phyloP scores from a whole-genome alignment of 768 basidiomycete species.

The Chalciporus sphaerocephalus region DNA sequence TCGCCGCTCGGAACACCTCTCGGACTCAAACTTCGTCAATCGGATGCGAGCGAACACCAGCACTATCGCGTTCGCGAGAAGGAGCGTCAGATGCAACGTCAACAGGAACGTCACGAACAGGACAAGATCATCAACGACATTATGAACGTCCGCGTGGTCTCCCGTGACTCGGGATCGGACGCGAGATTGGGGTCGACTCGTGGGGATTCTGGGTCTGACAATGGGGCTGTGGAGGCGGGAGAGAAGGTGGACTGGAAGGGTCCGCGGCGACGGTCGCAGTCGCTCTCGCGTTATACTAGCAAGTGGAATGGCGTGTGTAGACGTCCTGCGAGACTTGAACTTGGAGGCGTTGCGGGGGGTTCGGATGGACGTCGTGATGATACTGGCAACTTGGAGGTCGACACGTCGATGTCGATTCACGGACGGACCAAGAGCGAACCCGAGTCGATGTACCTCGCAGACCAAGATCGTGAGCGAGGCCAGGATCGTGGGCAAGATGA shows the following conservation, averaged over 20 bases:
- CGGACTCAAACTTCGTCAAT: conserved; percentile 19
- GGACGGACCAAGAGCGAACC: neutral
- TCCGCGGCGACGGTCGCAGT: neutral
- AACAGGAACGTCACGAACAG: conserved; percentile 5
- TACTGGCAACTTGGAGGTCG: no score
- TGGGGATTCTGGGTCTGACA: no score
- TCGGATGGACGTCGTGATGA: no score
- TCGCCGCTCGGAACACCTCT: conserved; percentile 6
- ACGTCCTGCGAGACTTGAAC: no score
- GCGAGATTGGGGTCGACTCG: neutral
- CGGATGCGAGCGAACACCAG: conserved; percentile 24
- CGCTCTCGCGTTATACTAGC: neutral
- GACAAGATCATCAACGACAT: no score
- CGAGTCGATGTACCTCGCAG: neutral
- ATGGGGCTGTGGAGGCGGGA: no score
- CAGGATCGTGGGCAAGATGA: neutral
- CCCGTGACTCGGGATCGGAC: neutral
- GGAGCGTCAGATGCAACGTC: conserved; percentile 7
- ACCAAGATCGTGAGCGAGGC: neutral
- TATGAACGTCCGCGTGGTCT: no score
- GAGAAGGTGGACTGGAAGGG: no score
- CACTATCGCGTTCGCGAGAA: conserved; percentile 19
- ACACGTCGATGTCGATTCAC: neutral
- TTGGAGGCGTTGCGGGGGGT: no score
- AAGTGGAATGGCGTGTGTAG: neutral